Percentiles rank a stretch among this genome's conserved stretches.
Evolutionary conservation across 2,329 filamentous ascomycete genomes (phyloP).

Genomic region (Pestalotiopsis sp.): DNA sequence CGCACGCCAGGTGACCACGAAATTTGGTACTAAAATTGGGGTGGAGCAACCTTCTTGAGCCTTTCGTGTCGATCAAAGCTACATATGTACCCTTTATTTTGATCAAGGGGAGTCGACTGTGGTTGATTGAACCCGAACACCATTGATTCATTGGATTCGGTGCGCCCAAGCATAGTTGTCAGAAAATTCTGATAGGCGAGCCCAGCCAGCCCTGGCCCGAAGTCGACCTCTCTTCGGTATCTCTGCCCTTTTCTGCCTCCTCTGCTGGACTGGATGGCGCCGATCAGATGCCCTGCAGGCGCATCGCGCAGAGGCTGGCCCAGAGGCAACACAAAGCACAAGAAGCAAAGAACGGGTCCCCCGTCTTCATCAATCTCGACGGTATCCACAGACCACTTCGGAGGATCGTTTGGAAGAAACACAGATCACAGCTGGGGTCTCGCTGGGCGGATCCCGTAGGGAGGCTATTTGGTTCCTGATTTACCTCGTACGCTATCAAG

Average conservation of each 20-base stretch:
- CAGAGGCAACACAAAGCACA: background rate
- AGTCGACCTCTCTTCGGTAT: background rate
- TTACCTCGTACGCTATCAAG: slow-evolving; percentile 5
- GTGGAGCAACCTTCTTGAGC: slow-evolving; percentile 19
- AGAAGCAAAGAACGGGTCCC: background rate
- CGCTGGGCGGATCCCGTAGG: background rate
- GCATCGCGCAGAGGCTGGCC: background rate
- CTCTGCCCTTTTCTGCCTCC: background rate
- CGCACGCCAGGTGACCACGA: slow-evolving; percentile 22
- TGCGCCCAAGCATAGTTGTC: background rate
- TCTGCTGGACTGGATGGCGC: background rate
- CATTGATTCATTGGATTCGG: background rate
- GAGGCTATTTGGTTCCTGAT: background rate
- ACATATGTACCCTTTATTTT: background rate
- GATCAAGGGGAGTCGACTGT: background rate
- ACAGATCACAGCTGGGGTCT: background rate
- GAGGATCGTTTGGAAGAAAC: slow-evolving; percentile 7
- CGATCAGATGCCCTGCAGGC: background rate
- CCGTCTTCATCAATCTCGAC: background rate
- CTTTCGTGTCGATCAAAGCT: slow-evolving; percentile 21
- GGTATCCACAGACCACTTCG: slow-evolving; percentile 6
- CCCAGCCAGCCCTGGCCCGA: slow-evolving; percentile 2
- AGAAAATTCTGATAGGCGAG: slow-evolving; percentile 13
- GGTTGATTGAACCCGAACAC: background rate
- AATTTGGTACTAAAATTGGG: slow-evolving; percentile 22